Evolutionary conservation across 805 yeast genomes (phyloP), one percentile per base, ranked within the genome.

Genomic region (Suhomyces faveliae): DNA sequence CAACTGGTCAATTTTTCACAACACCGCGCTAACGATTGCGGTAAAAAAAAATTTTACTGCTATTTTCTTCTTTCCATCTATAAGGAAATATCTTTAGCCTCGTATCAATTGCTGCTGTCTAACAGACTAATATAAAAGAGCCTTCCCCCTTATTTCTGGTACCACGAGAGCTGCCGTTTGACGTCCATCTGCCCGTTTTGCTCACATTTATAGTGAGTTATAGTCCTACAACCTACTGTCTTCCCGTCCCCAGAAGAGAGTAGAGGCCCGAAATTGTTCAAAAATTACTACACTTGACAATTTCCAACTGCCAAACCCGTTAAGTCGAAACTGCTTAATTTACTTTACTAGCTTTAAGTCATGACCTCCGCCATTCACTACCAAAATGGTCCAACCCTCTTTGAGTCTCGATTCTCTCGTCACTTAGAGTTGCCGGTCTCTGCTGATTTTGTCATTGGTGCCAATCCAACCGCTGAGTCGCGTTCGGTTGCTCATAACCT

Each of bases 91-190:
- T 21, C 40, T 20, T 20, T 21, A 10, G 40, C 22, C 24, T 10
- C 40, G 22, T 10, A 37, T 12, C 24, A 33, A 19, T 21, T 37
- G 40, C 24, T 15, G 24, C 24, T 15, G 24, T 19, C 24, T 21
- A 20, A 12, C 24, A 39, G 44, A 42, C 44, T 30, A 20, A 15
- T 19, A 42, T 42, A 20, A 20, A 42, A 42, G 44, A 25, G 44
- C 44, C 44, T 42, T 27, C 45, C 46, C 35, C 24, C 22, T 39
- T 25, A 35, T 30, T 12, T 45, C 46, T 47, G 35, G 43, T 33
- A 43, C 54, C 42, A 69, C 74, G 74, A 68, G 74, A 69, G 74
- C 74, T 69, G 74, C 74, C 74, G 74, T 71, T 65, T 69, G 73
- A 69, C 62, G 71, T 64, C 53, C 43, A 38, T 37, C 46, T 33